phyloP scores from a whole-genome alignment of 2,329 filamentous ascomycete species.

The Septoria linicola region DNA sequence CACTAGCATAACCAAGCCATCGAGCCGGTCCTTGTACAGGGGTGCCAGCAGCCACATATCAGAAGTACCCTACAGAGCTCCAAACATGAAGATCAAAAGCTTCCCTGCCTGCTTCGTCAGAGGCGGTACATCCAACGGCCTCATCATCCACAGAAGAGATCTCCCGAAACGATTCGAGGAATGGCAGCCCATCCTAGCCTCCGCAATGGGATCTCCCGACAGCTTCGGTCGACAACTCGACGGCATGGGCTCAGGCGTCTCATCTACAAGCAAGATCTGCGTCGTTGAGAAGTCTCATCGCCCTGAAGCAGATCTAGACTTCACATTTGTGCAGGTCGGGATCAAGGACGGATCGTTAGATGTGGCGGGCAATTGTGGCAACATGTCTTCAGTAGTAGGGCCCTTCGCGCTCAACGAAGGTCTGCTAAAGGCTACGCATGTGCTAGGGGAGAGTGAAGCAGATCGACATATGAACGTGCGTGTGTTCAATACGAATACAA shows the following conservation, averaged over 20 bases:
- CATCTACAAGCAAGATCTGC: constrained; percentile 69
- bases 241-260: constrained; percentile 68
- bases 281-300: constrained; percentile 57
- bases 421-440: constrained; percentile 42
- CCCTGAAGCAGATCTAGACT: constrained; percentile 60
- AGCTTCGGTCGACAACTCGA: constrained; percentile 68
- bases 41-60: constrained; percentile 10
- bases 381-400: constrained; percentile 67
- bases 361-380: constrained; percentile 71
- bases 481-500: constrained; percentile 71
- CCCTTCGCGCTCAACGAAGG: constrained; percentile 62
- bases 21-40: constrained; percentile 9
- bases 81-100: constrained; percentile 18
- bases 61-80: constrained; percentile 2
- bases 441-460: constrained; percentile 27
- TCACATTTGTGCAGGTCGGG: constrained; percentile 69
- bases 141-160: constrained; percentile 58
- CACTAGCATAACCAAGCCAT: neutral
- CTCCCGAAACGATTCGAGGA: constrained; percentile 49
- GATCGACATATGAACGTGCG: constrained; percentile 49
- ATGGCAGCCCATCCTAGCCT: constrained; percentile 58
- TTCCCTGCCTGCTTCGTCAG: constrained; percentile 62
- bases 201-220: constrained; percentile 65
- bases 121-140: constrained; percentile 67
- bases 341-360: constrained; percentile 62